These are phyloP conservation scores for Favolaschia claudopus DNA, from an alignment of 768 basidiomycete species.

Conservation along the genomic window DNA sequence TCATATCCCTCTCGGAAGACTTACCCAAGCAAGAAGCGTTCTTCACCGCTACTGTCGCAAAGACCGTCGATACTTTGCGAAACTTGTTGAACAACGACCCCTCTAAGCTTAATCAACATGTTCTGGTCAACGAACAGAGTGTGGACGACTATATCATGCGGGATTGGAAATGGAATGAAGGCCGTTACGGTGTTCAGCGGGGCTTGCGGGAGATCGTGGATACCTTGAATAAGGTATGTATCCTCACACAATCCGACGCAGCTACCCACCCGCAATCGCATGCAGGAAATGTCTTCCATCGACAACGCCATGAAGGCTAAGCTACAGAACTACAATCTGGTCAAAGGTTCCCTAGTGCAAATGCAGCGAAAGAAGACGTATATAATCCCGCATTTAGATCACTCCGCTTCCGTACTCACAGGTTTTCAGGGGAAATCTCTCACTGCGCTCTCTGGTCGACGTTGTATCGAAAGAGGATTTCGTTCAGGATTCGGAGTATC, in stretches of 20 bases:
- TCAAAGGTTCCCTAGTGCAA: constrained; percentile 90
- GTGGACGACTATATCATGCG: constrained; percentile 83
- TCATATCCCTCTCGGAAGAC: constrained; percentile 90
- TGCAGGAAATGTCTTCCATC: constrained; percentile 91
- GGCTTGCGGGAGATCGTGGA: constrained; percentile 88
- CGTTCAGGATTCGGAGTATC: constrained; percentile 89
- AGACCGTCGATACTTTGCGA: constrained; percentile 92
- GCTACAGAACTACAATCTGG: constrained; percentile 89
- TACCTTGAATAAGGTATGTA: constrained; percentile 78
- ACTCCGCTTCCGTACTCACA: constrained; percentile 13
- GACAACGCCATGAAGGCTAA: constrained; percentile 95
- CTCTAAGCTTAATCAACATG: constrained; percentile 74
- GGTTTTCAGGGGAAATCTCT: constrained; percentile 85
- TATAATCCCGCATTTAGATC: constrained; percentile 18
- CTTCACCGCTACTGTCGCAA: constrained; percentile 89
- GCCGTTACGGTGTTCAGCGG: constrained; percentile 86
- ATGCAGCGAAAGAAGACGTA: constrained; percentile 96
- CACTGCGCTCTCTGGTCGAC: constrained; percentile 85
- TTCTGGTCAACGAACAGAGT: constrained; percentile 79
- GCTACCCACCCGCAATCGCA: constrained; percentile 17
- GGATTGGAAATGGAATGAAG: constrained; percentile 93
- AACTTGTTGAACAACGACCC: constrained; percentile 91
- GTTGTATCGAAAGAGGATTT: constrained; percentile 85
- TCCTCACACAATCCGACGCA: neutral
- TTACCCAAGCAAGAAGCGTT: constrained; percentile 90